Conservation (phyloP, 23 red algal genomes). For the Gracilaria domingensis region DNA sequence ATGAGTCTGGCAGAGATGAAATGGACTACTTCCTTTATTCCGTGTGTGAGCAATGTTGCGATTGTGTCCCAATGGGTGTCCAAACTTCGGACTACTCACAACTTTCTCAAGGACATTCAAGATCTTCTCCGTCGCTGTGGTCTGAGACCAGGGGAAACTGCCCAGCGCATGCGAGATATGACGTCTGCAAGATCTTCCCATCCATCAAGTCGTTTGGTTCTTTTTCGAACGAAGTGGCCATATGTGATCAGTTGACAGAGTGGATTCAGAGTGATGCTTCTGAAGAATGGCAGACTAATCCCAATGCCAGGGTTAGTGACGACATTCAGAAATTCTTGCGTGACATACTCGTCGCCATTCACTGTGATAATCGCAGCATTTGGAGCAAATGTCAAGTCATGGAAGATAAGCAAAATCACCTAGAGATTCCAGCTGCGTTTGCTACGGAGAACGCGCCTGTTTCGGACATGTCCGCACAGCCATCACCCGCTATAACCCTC, state of each 20-base stretch:
- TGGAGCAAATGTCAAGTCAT: constrained; percentile 55
- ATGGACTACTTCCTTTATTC: constrained; percentile 69
- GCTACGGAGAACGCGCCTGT: background rate
- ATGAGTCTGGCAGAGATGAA: constrained; percentile 27
- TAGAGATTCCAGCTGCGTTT: constrained; percentile 36
- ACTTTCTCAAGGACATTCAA: constrained; percentile 8
- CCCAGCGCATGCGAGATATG: constrained; percentile 53
- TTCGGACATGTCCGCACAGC: background rate
- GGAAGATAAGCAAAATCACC: constrained; percentile 54
- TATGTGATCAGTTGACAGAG: constrained; percentile 25
- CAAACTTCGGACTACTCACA: background rate
- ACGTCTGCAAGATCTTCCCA: constrained; percentile 57
- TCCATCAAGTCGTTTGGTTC: constrained; percentile 23
- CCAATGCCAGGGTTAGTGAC: background rate
- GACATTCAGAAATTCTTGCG: constrained; percentile 32
- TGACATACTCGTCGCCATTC: constrained; percentile 21
- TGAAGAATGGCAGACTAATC: constrained; percentile 50
- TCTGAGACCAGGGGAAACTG: constrained; percentile 51
- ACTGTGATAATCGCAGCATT: constrained; percentile 12
- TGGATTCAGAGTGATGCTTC: constrained; percentile 36
- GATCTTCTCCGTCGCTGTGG: constrained; percentile 32
- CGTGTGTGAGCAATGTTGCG: constrained; percentile 68
- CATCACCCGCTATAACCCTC: background rate
- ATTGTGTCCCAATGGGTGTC: constrained; percentile 64
- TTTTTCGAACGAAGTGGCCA: background rate